Evolutionary conservation across 495 filamentous ascomycete genomes (phyloP).

Genomic region (Aspergillus sclerotioniger): DNA sequence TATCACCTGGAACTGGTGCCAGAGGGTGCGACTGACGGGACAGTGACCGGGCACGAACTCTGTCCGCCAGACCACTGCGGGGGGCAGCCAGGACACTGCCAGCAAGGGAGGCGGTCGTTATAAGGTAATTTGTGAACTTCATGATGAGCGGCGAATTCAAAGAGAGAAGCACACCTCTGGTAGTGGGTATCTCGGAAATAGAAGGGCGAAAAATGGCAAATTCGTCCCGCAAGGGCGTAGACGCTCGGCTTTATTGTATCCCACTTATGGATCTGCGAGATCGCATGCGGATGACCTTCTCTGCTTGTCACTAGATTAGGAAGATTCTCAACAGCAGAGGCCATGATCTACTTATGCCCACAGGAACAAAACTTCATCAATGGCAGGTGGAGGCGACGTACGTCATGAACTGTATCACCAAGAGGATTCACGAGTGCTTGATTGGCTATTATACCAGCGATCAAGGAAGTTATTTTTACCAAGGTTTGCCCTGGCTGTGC

Average conservation of each 20-base stretch:
- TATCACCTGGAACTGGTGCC: constrained; percentile 11
- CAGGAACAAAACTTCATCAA: not conserved
- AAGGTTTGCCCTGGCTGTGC: not conserved
- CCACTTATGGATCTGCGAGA: not conserved
- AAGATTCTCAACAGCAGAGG: not conserved
- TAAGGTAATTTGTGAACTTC: constrained; percentile 24
- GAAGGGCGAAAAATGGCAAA: not conserved
- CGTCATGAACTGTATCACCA: not conserved
- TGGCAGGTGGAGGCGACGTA: not conserved
- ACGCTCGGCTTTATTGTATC: not conserved
- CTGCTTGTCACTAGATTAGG: not conserved
- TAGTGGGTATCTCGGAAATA: not conserved
- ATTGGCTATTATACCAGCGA: not conserved
- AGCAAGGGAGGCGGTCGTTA: constrained; percentile 26
- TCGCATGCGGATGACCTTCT: not conserved
- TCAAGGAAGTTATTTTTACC: not conserved
- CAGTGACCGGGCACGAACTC: constrained; percentile 28
- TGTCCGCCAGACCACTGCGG: constrained; percentile 25
- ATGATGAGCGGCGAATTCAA: constrained; percentile 18
- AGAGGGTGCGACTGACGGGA: constrained; percentile 27
- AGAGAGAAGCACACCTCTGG: not conserved
- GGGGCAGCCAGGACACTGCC: constrained; percentile 30
- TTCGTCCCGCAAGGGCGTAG: not conserved
- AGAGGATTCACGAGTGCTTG: not conserved
- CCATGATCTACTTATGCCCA: not conserved